These are phyloP conservation scores for Aspergillus piperis DNA, from an alignment of 2,329 filamentous ascomycete genomes.

Conservation along the genomic window DNA sequence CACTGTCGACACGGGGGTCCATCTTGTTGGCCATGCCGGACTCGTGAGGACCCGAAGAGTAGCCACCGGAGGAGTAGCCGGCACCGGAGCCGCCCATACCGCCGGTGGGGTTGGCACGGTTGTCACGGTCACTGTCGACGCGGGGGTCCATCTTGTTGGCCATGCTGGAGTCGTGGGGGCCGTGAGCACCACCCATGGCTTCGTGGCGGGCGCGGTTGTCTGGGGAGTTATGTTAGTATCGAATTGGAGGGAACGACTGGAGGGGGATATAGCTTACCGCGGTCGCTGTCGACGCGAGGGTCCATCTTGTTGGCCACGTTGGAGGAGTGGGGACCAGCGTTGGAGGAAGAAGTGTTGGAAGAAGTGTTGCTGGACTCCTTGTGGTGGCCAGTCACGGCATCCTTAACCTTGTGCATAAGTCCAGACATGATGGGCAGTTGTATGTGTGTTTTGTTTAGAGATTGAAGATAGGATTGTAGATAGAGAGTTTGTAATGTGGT, in stretches of 20 bases:
- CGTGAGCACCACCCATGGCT: constrained; percentile 1
- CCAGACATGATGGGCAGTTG: constrained; percentile 40
- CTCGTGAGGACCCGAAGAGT: constrained; percentile 16
- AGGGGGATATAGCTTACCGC: constrained; percentile 11
- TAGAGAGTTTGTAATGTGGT: neutral
- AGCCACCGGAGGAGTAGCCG: constrained; percentile 1
- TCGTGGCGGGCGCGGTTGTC: constrained; percentile 13
- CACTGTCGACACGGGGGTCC: constrained; percentile 20
- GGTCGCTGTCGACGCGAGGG: constrained; percentile 22
- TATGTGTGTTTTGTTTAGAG: neutral
- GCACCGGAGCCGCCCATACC: constrained; percentile 2
- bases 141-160: constrained; percentile 25
- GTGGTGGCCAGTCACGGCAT: constrained; percentile 38
- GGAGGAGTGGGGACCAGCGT: constrained; percentile 20
- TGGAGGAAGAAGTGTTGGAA: constrained; percentile 15
- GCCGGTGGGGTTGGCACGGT: constrained; percentile 3
- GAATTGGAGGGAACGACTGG: too few species aligned
- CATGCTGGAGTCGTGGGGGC: constrained; percentile 6
- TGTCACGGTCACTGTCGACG: constrained; percentile 21
- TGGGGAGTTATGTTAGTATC: neutral
- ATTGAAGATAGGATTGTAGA: neutral
- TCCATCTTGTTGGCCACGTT: constrained; percentile 23
- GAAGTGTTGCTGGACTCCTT: constrained; percentile 13
- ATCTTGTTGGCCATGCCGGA: constrained; percentile 35
- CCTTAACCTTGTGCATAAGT: constrained; percentile 50